Percentiles rank a stretch among this genome's conserved stretches.
These are phyloP conservation scores for Oryza coarctata DNA, from an alignment of 176 grass and related monocot genomes.

Conservation along the genomic window DNA sequence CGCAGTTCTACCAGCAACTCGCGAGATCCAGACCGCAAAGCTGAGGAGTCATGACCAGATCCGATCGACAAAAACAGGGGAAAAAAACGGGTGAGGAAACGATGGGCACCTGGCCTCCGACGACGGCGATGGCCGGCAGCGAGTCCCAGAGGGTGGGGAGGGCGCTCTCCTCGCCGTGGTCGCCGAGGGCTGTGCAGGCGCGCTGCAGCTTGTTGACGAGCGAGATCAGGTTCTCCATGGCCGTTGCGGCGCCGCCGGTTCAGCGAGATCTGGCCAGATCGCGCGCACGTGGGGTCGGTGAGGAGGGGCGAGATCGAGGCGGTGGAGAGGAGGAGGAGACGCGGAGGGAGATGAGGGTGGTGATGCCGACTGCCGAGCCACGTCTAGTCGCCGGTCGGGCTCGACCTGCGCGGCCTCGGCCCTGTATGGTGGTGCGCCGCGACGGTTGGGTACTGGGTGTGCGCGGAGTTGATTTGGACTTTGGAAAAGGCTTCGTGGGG, in stretches of 20 bases:
- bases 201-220: constrained; percentile 92
- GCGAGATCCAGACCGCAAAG: constrained; percentile 37
- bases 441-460: neutral
- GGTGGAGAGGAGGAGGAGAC: neutral
- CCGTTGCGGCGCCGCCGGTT: neutral
- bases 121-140: constrained; percentile 84
- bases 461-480: constrained; percentile 35
- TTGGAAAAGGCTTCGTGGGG: constrained; percentile 18
- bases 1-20: neutral
- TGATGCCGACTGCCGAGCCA: constrained; percentile 45
- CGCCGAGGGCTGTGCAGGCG: constrained; percentile 89
- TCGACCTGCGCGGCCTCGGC: neutral
- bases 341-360: neutral
- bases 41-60: constrained; percentile 29
- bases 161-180: constrained; percentile 86
- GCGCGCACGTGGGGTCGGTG: neutral
- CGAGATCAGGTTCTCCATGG: constrained; percentile 86
- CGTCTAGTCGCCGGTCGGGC: constrained; percentile 31
- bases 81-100: neutral
- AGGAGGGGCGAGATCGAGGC: constrained; percentile 28
- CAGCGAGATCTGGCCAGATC: constrained; percentile 45
- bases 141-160: constrained; percentile 93
- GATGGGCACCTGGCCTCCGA: constrained; percentile 71
- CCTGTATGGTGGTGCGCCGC: constrained; percentile 15
- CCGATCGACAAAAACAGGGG: constrained; percentile 10